These are phyloP conservation scores for Uronychia setigera DNA, from an alignment of 73 alveolate species.

Conservation along the genomic window DNA sequence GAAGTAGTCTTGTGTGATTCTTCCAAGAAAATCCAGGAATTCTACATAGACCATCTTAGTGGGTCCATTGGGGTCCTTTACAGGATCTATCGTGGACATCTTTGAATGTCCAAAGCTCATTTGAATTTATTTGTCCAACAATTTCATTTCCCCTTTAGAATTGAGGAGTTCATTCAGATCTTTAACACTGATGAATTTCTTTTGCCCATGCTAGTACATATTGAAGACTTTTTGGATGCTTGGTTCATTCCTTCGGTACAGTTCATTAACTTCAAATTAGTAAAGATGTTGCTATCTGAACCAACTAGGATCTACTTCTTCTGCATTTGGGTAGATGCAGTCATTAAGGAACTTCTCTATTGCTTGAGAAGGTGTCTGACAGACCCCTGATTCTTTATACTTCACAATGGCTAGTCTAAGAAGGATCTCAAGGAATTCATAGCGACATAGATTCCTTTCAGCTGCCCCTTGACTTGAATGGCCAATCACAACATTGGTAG, in stretches of 20 bases:
- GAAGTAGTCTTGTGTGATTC: conserved; percentile 35
- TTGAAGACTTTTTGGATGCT: conserved; percentile 26
- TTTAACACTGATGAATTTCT: conserved; percentile 15
- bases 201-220: conserved; percentile 31
- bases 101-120: conserved; percentile 29
- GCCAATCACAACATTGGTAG: conserved; percentile 58
- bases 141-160: conserved; percentile 26
- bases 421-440: conserved; percentile 68
- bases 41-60: conserved; percentile 41
- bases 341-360: conserved; percentile 54
- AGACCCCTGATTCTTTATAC: conserved; percentile 34
- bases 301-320: conserved; percentile 16
- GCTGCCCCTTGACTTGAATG: conserved; percentile 24
- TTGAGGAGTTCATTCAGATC: conserved; percentile 35
- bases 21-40: conserved; percentile 29
- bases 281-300: conserved; percentile 56
- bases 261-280: conserved; percentile 43
- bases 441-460: conserved; percentile 60
- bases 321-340: conserved; percentile 46
- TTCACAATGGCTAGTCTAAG: conserved; percentile 65
- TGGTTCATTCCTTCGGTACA: conserved; percentile 42
- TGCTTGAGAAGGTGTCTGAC: conserved; percentile 43
- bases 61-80: conserved; percentile 24
- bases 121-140: conserved; percentile 20
- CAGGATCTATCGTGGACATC: conserved; percentile 46